These are phyloP conservation scores for Aschersonia sp. DNA, from an alignment of 2,329 filamentous ascomycete genomes.

Conservation along the genomic window DNA sequence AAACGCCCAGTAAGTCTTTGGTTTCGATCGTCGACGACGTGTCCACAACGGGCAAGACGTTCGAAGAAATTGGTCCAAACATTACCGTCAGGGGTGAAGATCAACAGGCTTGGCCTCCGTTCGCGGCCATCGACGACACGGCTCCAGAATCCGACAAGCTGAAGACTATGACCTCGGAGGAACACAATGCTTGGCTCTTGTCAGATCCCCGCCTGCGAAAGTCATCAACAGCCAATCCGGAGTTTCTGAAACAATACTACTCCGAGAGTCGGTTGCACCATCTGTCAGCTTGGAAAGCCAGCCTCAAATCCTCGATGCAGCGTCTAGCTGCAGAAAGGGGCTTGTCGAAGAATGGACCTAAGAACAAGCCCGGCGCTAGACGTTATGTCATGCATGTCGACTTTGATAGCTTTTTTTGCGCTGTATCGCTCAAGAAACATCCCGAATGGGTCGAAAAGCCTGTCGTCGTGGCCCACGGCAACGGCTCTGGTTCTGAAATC, in stretches of 20 bases:
- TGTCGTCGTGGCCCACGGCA: conserved; percentile 76
- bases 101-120: background rate
- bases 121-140: background rate
- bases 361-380: conserved; percentile 46
- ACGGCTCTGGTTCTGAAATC: conserved; percentile 79
- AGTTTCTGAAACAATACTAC: conserved; percentile 90
- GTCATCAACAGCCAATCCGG: conserved; percentile 80
- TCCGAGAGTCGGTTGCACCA: conserved; percentile 91
- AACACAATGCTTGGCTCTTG: conserved; percentile 77
- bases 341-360: conserved; percentile 24
- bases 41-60: too few relatives aligned
- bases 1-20: conserved; percentile 8
- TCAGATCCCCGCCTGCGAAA: conserved; percentile 76
- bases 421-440: conserved; percentile 66
- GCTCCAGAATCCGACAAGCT: conserved; percentile 6
- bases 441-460: conserved; percentile 69
- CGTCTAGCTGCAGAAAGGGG: conserved; percentile 58
- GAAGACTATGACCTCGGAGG: conserved; percentile 73
- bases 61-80: too few relatives aligned
- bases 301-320: conserved; percentile 81
- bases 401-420: conserved; percentile 97
- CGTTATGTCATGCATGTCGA: conserved; percentile 90
- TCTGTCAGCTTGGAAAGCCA: conserved; percentile 90
- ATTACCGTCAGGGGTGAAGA: too few relatives aligned
- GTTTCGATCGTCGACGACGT: background rate